A percentile compares a stretch with the other conserved stretches of the same genome.
These are phyloP conservation scores for Desmodesmus armatus DNA, from an alignment of 139 green algal species.

Conservation along the genomic window DNA sequence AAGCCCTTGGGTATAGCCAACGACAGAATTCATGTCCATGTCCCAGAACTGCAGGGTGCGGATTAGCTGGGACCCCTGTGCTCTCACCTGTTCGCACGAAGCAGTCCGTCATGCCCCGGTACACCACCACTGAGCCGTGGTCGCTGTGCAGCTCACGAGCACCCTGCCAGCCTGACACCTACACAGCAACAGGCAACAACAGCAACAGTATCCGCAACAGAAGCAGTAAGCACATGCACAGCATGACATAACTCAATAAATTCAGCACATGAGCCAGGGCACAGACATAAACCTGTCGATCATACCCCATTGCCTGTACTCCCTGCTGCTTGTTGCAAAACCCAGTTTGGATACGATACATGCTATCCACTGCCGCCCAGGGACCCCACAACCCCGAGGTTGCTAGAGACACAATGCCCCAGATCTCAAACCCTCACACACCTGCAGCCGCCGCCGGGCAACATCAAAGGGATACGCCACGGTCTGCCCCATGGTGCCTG, in stretches of 20 bases:
- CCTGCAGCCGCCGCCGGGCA: conserved; percentile 91
- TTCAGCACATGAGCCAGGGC: no score
- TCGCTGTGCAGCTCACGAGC: conserved; percentile 77
- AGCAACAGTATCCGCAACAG: neutral
- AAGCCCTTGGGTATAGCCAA: no score
- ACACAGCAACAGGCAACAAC: neutral
- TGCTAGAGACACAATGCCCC: no score
- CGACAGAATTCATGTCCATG: no score
- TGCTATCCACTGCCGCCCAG: neutral
- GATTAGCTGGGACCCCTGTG: conserved; percentile 90
- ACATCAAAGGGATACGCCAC: conserved; percentile 99
- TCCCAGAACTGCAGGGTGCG: conserved; percentile 95
- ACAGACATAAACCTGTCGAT: no score
- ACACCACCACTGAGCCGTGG: conserved; percentile 77
- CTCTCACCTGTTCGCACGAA: conserved; percentile 91
- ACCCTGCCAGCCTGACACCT: conserved; percentile 88
- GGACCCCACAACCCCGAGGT: no score
- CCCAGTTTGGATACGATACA: neutral
- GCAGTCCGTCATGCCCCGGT: conserved; percentile 97
- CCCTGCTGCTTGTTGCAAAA: no score
- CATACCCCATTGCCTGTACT: no score
- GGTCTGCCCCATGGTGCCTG: conserved; percentile 94
- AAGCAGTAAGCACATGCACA: neutral
- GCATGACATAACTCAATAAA: neutral
- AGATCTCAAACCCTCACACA: conserved; percentile 57